phyloP scores from a whole-genome alignment of 179 eudicot species.

The Beta corolliflora region DNA sequence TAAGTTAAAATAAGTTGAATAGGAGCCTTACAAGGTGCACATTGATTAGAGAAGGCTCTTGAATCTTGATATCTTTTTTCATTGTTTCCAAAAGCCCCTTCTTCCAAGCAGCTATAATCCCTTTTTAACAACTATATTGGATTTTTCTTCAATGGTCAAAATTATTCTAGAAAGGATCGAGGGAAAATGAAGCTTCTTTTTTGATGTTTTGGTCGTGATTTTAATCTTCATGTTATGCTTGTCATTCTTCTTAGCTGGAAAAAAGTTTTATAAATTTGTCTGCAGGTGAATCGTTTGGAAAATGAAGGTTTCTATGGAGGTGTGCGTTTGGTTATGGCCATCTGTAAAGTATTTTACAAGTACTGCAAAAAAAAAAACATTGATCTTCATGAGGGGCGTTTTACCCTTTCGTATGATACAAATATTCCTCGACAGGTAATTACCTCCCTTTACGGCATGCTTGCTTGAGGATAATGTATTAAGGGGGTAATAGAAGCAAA shows the following conservation, averaged over 20 bases:
- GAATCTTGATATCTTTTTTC: not conserved
- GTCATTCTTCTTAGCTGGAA: not conserved
- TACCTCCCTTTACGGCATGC: not conserved
- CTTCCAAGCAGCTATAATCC: not conserved
- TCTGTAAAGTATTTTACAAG: slow-evolving; percentile 71
- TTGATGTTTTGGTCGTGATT: not conserved
- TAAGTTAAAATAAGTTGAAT: too few relatives aligned
- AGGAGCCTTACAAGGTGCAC: not conserved
- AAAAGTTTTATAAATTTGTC: slow-evolving; percentile 10
- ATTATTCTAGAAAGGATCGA: not conserved
- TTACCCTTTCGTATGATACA: slow-evolving; percentile 84
- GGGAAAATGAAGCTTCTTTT: not conserved
- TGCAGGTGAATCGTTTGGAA: slow-evolving; percentile 70
- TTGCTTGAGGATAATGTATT: too few relatives aligned
- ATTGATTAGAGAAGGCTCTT: not conserved
- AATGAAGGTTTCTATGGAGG: slow-evolving; percentile 97
- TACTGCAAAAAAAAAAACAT: slow-evolving; percentile 69
- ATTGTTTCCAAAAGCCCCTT: not conserved
- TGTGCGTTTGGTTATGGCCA: slow-evolving; percentile 91
- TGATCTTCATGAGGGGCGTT: slow-evolving; percentile 57
- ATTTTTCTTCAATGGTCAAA: not conserved
- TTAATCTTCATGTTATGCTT: not conserved
- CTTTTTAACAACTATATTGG: not conserved
- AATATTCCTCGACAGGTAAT: slow-evolving; percentile 96
- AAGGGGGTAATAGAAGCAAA: too few relatives aligned